phyloP scores from a whole-genome alignment of 192 early-diverging fungal species.

The Dissophora globulifera region DNA sequence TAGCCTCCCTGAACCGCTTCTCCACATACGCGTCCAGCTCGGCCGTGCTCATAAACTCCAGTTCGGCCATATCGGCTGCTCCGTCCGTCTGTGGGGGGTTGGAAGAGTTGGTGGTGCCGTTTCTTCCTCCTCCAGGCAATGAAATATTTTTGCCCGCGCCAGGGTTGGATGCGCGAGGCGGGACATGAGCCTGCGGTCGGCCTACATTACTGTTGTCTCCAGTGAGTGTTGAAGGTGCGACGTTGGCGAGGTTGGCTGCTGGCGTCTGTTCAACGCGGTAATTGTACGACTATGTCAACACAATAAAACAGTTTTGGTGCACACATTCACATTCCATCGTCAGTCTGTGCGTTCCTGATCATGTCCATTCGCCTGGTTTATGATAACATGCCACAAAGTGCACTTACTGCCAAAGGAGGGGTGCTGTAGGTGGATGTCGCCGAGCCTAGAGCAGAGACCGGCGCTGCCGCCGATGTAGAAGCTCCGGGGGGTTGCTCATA shows the following conservation, averaged over 20 bases:
- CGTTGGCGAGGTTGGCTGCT: constrained; percentile 53
- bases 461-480: no score
- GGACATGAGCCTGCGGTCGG: constrained; percentile 38
- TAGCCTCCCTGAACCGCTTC: constrained; percentile 20
- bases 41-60: constrained; percentile 71
- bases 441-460: constrained; percentile 7
- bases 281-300: constrained; percentile 14
- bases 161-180: constrained; percentile 9
- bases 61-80: constrained; percentile 68
- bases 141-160: constrained; percentile 24
- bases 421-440: constrained; percentile 4
- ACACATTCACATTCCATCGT: no score
- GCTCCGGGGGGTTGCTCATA: no score
- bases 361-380: no score
- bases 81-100: constrained; percentile 79
- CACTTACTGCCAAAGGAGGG: constrained; percentile 8
- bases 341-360: no score
- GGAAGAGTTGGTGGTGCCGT: constrained; percentile 60
- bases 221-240: constrained; percentile 29
- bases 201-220: constrained; percentile 47
- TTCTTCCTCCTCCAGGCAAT: constrained; percentile 36
- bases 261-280: constrained; percentile 31
- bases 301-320: no score
- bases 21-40: constrained; percentile 44
- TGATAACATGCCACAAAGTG: not conserved